Conservation (phyloP, 768 basidiomycete species). For the Hygrophorus pudorinus region DNA sequence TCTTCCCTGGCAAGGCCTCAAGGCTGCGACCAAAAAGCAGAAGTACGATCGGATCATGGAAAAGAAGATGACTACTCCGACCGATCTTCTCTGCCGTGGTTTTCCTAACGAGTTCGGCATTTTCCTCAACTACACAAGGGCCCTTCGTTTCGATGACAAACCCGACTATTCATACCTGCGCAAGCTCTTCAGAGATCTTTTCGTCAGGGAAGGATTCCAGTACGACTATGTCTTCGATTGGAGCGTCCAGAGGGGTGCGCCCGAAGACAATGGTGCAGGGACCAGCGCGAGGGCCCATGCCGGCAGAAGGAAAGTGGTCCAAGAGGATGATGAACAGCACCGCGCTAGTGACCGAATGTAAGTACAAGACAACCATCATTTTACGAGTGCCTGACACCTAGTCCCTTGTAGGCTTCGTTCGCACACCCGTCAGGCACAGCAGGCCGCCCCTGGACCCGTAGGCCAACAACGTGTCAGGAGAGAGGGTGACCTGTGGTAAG, state of each 20-base stretch:
- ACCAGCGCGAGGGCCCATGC: conserved; percentile 52
- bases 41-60: conserved; percentile 99
- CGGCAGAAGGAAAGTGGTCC: conserved; percentile 70
- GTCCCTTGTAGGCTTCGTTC: conserved; percentile 61
- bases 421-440: conserved; percentile 76
- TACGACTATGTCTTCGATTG: conserved; percentile 99
- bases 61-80: conserved; percentile 99
- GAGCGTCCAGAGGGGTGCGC: conserved; percentile 74
- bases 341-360: conserved; percentile 78
- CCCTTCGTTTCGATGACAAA: conserved; percentile 99
- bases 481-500: conserved; percentile 50
- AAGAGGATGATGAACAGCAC: conserved; percentile 72
- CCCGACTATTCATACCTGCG: conserved; percentile 99
- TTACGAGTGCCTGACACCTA: conserved; percentile 6
- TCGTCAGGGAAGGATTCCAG: conserved; percentile 95
- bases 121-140: conserved; percentile 98
- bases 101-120: conserved; percentile 99
- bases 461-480: conserved; percentile 35
- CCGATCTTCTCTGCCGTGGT: conserved; percentile 94
- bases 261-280: conserved; percentile 53
- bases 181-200: conserved; percentile 98
- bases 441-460: conserved; percentile 39
- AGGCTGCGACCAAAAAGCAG: conserved; percentile 99
- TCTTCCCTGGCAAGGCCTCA: conserved; percentile 98
- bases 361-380: conserved; percentile 21